Conservation (phyloP, 768 basidiomycete species). For the Rhodocollybia butyracea region DNA sequence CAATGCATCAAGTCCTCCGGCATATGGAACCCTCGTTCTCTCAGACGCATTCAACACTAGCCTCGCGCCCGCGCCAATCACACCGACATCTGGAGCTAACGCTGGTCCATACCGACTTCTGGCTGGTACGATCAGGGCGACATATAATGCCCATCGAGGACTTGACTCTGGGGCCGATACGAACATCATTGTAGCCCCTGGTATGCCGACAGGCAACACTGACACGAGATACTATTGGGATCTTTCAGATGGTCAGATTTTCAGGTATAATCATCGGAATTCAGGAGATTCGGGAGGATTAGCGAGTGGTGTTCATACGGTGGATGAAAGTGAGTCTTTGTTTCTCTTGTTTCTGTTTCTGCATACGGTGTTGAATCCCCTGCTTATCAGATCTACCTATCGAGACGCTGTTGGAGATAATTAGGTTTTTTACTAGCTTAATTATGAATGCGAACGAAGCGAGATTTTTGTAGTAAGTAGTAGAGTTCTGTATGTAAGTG, state of each 20-base stretch:
- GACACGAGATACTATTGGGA: slow-evolving; percentile 35
- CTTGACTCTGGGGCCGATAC: not conserved
- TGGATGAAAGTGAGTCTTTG: slow-evolving; percentile 44
- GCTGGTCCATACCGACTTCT: slow-evolving; percentile 30
- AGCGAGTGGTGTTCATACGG: slow-evolving; percentile 39
- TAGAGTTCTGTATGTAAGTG: too few species aligned
- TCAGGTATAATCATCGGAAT: slow-evolving; percentile 43
- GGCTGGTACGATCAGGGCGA: slow-evolving; percentile 40
- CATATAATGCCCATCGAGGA: slow-evolving; percentile 29
- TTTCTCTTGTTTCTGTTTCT: not conserved
- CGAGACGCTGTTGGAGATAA: slow-evolving; percentile 36
- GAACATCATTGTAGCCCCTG: slow-evolving; percentile 7
- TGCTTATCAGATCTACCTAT: slow-evolving; percentile 21
- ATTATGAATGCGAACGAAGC: slow-evolving; percentile 43
- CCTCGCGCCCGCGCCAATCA: slow-evolving; percentile 48
- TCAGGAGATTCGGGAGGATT: slow-evolving; percentile 13
- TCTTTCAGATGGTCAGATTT: slow-evolving; percentile 32
- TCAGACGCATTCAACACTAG: slow-evolving; percentile 35
- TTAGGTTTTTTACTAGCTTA: slow-evolving; percentile 40
- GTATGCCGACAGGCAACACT: slow-evolving; percentile 9
- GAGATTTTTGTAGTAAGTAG: not conserved
- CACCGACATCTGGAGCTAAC: slow-evolving; percentile 22
- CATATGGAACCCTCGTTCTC: slow-evolving; percentile 31
- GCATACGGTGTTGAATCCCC: not conserved
- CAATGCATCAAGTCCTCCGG: slow-evolving; percentile 10